phyloP scores from a whole-genome alignment of 306 rosid genomes.

The Pterocarpus macrocarpus region DNA sequence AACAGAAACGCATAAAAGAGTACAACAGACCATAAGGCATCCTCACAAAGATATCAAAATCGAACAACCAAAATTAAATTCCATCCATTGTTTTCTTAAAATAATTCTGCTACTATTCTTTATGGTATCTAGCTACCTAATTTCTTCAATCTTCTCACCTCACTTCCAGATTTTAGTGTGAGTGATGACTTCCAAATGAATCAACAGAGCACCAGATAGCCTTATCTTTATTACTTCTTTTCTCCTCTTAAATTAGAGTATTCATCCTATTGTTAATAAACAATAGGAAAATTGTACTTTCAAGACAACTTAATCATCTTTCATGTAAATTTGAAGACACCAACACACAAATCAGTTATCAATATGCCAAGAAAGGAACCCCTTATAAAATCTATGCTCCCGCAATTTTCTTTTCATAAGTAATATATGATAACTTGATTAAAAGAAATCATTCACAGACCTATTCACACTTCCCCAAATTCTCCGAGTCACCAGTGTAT shows the following conservation, averaged over 20 bases:
- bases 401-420: constrained; percentile 13
- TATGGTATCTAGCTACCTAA: constrained; percentile 13
- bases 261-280: constrained; percentile 30
- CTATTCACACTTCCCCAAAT: constrained; percentile 93
- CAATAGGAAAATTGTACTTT: constrained; percentile 33
- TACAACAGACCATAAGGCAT: background rate
- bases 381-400: constrained; percentile 25
- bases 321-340: constrained; percentile 38
- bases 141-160: background rate
- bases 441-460: constrained; percentile 57
- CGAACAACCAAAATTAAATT: background rate
- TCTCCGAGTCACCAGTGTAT: constrained; percentile 85
- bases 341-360: constrained; percentile 7
- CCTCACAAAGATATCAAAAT: background rate
- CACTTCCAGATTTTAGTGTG: constrained; percentile 8
- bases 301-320: constrained; percentile 15
- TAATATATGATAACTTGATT: constrained; percentile 29
- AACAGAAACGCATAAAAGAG: background rate
- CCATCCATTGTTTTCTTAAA: constrained; percentile 1
- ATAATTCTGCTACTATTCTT: background rate
- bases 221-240: background rate
- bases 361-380: constrained; percentile 23
- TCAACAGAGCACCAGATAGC: constrained; percentile 3
- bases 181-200: constrained; percentile 19
- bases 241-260: constrained; percentile 14